Base-by-base conservation (phyloP, 352 stramenopile genomes). In the Globisporangium barbulae region DNA sequence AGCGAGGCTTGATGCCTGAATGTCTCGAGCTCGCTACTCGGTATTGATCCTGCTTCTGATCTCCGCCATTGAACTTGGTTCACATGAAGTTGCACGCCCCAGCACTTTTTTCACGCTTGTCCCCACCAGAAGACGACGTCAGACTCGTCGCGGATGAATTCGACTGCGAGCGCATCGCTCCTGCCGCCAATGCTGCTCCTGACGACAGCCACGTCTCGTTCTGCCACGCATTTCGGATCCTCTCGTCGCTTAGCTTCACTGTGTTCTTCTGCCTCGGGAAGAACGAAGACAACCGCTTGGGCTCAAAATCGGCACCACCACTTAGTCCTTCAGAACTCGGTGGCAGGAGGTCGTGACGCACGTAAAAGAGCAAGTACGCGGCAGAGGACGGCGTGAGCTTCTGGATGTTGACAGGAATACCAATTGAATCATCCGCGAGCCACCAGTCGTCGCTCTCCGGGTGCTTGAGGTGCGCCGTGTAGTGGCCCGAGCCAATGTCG, bases 401-500 rank as follows among this genome's bases (percentile, higher is more conserved):
- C 49, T 80, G 49, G 10, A 64, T 45, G 44, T 68, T 28, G 52
- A 71, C 25, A 28, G 53, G 42, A 8, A 56, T 7, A 1, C 56
- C 44, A 0, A 73, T 54, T n/a, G 71, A 79, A 78, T 99, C 97
- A 64, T 99, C 97, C 52, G 98, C 98, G 53, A 96, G 77, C 71
- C 94, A 97, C 96, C 97, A 99, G 44, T 76, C 69, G 41, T 65
- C 68, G 57, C 67, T 79, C 15, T 76, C 64, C 19, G 67, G 55
- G 25, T 77, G 69, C 13, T 70, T 68, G 25, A 88, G 72, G 59
- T 87, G 77, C 5, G 84, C 82, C 1, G 79, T 88, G 78, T 99
- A 99, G 71, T 99, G 97, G 4, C 96, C 96, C 21, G 85, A 85
- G 13, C 89, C 89, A 13, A 98, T 79, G n/a, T 82, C 88, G 17